A percentile compares a stretch with the other conserved stretches of the same genome.
phyloP scores from a whole-genome alignment of 2,329 filamentous ascomycete species.

The Trichoderma arundinaceum region DNA sequence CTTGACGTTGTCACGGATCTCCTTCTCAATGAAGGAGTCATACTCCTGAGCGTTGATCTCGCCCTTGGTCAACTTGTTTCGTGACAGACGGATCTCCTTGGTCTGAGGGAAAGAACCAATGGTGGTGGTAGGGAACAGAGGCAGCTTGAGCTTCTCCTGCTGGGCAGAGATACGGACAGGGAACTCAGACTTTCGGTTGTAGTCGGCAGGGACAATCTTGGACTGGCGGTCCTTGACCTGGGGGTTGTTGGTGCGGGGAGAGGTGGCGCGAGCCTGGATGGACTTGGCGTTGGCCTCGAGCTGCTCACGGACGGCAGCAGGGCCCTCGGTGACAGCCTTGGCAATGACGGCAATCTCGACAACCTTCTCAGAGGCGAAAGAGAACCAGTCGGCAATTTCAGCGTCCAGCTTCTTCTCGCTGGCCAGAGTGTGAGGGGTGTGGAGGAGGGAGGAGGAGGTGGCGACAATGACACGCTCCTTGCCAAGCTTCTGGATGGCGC shows the following conservation, averaged over 20 bases:
- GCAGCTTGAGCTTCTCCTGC: slow-evolving; percentile 90
- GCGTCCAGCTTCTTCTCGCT: slow-evolving; percentile 98
- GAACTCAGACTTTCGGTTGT: slow-evolving; percentile 94
- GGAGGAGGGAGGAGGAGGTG: slow-evolving; percentile 95
- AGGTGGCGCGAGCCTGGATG: slow-evolving; percentile 86
- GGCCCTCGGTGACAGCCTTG: slow-evolving; percentile 94
- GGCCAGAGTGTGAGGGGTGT: slow-evolving; percentile 96
- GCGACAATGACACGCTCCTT: slow-evolving; percentile 97
- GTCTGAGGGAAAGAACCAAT: slow-evolving; percentile 99
- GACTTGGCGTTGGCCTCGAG: slow-evolving; percentile 98
- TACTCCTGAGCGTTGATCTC: slow-evolving; percentile 93
- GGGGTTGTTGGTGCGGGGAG: slow-evolving; percentile 94
- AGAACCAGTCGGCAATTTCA: slow-evolving; percentile 98
- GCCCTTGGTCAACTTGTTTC: slow-evolving; percentile 98
- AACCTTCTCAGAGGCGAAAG: slow-evolving; percentile 95
- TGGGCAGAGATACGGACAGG: slow-evolving; percentile 82
- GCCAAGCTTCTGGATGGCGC: slow-evolving; percentile 90
- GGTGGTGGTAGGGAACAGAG: slow-evolving; percentile 97
- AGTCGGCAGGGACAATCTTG: slow-evolving; percentile 80
- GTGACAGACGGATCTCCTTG: slow-evolving; percentile 94
- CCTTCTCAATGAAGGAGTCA: slow-evolving; percentile 99
- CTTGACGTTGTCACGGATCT: slow-evolving; percentile 93
- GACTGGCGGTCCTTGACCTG: slow-evolving; percentile 96
- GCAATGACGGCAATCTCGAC: slow-evolving; percentile 89
- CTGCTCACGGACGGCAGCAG: slow-evolving; percentile 81